Evolutionary conservation across 2,329 filamentous ascomycete genomes (phyloP).

Genomic region (Xylaria sp.): DNA sequence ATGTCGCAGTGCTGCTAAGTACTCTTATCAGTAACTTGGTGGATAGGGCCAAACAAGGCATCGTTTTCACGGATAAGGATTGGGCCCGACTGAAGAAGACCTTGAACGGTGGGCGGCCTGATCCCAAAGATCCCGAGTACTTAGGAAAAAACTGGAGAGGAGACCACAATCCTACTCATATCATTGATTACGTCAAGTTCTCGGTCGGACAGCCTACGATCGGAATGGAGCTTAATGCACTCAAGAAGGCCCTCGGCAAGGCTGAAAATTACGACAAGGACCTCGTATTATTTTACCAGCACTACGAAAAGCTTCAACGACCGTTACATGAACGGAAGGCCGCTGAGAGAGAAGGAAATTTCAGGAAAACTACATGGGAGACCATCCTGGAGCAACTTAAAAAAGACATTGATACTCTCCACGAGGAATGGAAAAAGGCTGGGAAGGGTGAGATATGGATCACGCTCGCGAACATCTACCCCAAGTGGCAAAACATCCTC

Average conservation of each 20-base stretch:
- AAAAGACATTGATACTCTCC: constrained; percentile 37
- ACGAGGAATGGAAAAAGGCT: constrained; percentile 37
- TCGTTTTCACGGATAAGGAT: constrained; percentile 48
- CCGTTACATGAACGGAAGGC: constrained; percentile 25
- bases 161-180: constrained; percentile 44
- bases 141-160: constrained; percentile 41
- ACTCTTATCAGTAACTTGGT: constrained; percentile 57
- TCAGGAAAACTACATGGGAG: constrained; percentile 31
- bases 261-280: constrained; percentile 29
- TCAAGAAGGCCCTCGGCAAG: constrained; percentile 35
- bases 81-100: constrained; percentile 44
- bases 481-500: constrained; percentile 47
- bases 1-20: constrained; percentile 52
- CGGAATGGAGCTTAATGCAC: constrained; percentile 38
- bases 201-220: constrained; percentile 49
- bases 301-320: constrained; percentile 37
- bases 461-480: constrained; percentile 42
- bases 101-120: constrained; percentile 29
- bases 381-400: constrained; percentile 40
- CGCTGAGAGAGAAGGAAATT: constrained; percentile 8
- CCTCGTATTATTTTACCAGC: constrained; percentile 34
- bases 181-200: constrained; percentile 67
- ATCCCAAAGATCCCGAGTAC: constrained; percentile 46
- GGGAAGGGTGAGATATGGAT: constrained; percentile 13
- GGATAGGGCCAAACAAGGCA: constrained; percentile 60